A percentile compares a stretch with the other conserved stretches of the same genome.
Conservation (phyloP, 495 filamentous ascomycete genomes). For the Xanthoparmelia taractica region DNA sequence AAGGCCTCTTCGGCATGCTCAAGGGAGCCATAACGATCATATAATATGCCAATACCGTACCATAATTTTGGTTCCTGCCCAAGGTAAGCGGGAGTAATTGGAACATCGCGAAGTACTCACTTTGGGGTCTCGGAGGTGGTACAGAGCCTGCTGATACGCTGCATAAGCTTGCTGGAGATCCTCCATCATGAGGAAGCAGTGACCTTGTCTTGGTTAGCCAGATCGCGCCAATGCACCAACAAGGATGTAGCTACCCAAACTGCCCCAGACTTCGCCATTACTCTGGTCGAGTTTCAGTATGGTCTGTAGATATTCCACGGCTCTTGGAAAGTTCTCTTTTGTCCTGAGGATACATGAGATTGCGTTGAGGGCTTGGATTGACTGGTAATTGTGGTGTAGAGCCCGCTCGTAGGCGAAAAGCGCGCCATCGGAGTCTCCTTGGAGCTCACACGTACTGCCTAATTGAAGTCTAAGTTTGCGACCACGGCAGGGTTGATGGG, state of each 20-base stretch:
- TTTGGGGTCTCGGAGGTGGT: constrained; percentile 91
- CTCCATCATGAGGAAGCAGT: constrained; percentile 99
- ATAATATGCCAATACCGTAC: constrained; percentile 98
- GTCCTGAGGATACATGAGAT: constrained; percentile 86
- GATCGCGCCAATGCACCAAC: constrained; percentile 7
- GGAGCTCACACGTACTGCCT: constrained; percentile 81
- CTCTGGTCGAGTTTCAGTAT: constrained; percentile 82
- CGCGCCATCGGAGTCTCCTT: constrained; percentile 83
- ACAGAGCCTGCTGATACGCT: constrained; percentile 93
- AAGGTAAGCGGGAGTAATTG: constrained; percentile 9
- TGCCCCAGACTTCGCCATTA: constrained; percentile 96
- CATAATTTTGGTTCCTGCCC: constrained; percentile 88
- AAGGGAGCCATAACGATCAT: constrained; percentile 92
- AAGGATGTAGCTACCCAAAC: constrained; percentile 56
- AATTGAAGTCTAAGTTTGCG: constrained; percentile 20
- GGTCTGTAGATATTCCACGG: constrained; percentile 84
- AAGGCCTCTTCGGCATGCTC: constrained; percentile 98
- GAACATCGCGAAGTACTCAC: constrained; percentile 39
- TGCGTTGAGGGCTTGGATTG: constrained; percentile 86
- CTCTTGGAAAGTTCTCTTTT: constrained; percentile 88
- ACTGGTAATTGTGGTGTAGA: constrained; percentile 78
- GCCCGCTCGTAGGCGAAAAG: constrained; percentile 84
- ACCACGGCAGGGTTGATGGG: constrained; percentile 5
- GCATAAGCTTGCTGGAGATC: constrained; percentile 94
- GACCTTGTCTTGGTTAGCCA: constrained; percentile 46